These are phyloP conservation scores for Mycena vulgaris DNA, from an alignment of 768 basidiomycete genomes.

Conservation along the genomic window DNA sequence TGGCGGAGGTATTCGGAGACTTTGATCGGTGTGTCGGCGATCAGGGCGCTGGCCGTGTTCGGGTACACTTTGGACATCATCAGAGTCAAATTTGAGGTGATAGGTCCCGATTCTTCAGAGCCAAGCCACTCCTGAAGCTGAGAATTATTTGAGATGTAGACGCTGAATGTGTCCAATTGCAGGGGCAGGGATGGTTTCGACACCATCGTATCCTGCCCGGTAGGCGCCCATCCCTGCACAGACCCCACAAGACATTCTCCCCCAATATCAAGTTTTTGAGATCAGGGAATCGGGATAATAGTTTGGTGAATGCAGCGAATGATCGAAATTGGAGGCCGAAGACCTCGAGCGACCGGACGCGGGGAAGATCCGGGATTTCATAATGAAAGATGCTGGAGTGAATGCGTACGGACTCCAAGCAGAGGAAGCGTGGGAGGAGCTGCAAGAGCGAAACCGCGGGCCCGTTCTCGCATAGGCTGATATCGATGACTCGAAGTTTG, in stretches of 20 bases:
- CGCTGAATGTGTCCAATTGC: background rate
- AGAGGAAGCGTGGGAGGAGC: constrained; percentile 5
- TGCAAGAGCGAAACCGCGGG: background rate
- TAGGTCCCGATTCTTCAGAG: background rate
- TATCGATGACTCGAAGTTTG: background rate
- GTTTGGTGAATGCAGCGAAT: background rate
- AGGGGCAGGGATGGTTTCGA: background rate
- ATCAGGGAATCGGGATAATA: background rate
- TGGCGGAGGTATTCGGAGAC: background rate
- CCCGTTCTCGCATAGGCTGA: constrained; percentile 3
- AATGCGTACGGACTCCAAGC: background rate
- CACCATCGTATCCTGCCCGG: background rate
- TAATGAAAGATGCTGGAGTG: constrained; percentile 5
- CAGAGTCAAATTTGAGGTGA: background rate
- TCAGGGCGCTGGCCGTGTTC: no score
- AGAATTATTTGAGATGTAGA: background rate
- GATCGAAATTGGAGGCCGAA: background rate
- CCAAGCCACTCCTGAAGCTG: background rate
- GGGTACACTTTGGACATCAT: background rate
- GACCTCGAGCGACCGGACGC: background rate
- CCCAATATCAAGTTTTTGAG: background rate
- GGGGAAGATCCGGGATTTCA: background rate
- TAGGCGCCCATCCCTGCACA: background rate
- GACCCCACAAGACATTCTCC: background rate
- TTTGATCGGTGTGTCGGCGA: background rate